A percentile compares a stretch with the other conserved stretches of the same genome.
phyloP scores from a whole-genome alignment of 2,329 filamentous ascomycete species.

The Diplocarpon mali region DNA sequence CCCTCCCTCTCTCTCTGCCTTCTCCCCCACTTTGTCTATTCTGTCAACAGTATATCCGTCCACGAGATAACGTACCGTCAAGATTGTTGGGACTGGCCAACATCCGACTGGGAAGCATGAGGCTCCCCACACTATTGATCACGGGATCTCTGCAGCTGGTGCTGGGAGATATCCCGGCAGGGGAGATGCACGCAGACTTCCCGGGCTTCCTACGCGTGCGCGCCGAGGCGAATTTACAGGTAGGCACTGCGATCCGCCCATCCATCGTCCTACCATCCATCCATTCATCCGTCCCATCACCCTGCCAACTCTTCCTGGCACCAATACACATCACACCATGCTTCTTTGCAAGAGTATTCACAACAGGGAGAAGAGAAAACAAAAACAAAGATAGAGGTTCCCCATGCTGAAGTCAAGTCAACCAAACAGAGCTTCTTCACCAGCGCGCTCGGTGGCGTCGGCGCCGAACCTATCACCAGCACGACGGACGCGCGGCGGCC shows the following conservation, averaged over 20 bases:
- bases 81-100: background rate
- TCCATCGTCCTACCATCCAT: background rate
- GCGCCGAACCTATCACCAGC: slow-evolving; percentile 9
- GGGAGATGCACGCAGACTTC: slow-evolving; percentile 1
- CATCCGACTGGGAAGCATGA: background rate
- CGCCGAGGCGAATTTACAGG: slow-evolving; percentile 1
- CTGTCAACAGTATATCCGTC: background rate
- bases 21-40: background rate
- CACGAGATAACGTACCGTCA: background rate
- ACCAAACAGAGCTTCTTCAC: slow-evolving; percentile 11
- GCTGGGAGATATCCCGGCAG: background rate
- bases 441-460: slow-evolving; percentile 9
- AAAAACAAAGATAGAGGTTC: background rate
- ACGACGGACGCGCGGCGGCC: slow-evolving; percentile 8
- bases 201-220: slow-evolving; percentile 2
- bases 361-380: too few relatives aligned
- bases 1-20: too few relatives aligned
- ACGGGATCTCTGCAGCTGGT: background rate
- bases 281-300: too few relatives aligned
- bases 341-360: too few relatives aligned
- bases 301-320: too few relatives aligned
- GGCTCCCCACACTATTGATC: background rate
- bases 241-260: background rate
- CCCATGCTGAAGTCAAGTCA: background rate
- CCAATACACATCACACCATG: too few relatives aligned